phyloP scores from a whole-genome alignment of 169 alveolate species.

The Plasmodium gallinaceum region DNA sequence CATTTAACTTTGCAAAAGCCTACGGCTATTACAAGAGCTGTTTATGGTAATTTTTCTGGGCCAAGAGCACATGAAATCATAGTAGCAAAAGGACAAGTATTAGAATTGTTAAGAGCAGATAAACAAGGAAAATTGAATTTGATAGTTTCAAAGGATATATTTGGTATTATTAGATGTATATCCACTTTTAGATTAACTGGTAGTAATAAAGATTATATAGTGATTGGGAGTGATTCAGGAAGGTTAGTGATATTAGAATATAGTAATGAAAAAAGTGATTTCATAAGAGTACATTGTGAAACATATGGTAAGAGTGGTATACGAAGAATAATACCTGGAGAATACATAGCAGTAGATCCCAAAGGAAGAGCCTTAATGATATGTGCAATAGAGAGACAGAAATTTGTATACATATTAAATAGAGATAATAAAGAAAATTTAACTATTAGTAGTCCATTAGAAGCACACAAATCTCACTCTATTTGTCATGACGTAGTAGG shows the following conservation, averaged over 20 bases:
- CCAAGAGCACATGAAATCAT: constrained; percentile 98
- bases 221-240: constrained; percentile 98
- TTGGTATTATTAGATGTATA: constrained; percentile 95
- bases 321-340: constrained; percentile 98
- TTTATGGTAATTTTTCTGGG: constrained; percentile 98
- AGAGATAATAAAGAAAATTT: constrained; percentile 94
- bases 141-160: constrained; percentile 93
- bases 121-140: constrained; percentile 93
- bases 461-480: constrained; percentile 96
- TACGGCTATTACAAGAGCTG: constrained; percentile 96
- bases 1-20: constrained; percentile 96
- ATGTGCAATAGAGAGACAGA: constrained; percentile 98
- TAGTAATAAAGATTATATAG: constrained; percentile 94
- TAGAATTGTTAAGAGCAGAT: constrained; percentile 95
- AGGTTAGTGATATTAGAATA: constrained; percentile 94
- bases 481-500: constrained; percentile 95
- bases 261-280: constrained; percentile 89
- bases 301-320: constrained; percentile 98
- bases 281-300: constrained; percentile 96
- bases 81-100: constrained; percentile 95
- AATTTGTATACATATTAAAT: constrained; percentile 97
- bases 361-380: constrained; percentile 99
- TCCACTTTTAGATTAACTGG: constrained; percentile 95
- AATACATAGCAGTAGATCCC: constrained; percentile 99
- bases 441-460: constrained; percentile 97